Conservation (phyloP, 192 early-diverging fungal genomes). For the Podila verticillata region DNA sequence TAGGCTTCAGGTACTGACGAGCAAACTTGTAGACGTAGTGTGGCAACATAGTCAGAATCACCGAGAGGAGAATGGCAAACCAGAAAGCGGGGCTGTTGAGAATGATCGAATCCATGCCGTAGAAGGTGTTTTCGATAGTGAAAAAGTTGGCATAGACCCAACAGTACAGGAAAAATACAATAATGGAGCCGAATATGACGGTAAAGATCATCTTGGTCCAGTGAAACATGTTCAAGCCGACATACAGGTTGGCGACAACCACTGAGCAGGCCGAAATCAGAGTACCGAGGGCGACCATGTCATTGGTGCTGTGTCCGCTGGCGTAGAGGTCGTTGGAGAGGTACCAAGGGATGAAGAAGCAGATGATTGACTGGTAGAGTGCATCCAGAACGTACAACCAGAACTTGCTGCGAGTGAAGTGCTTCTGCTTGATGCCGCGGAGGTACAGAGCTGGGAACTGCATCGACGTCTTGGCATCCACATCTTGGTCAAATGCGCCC, state of each 20-base stretch:
- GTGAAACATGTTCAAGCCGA: slow-evolving; percentile 75
- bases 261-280: slow-evolving; percentile 78
- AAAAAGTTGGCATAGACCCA: slow-evolving; percentile 53
- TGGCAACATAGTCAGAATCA: slow-evolving; percentile 76
- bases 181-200: slow-evolving; percentile 55
- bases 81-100: slow-evolving; percentile 76
- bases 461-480: slow-evolving; percentile 71
- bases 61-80: slow-evolving; percentile 67
- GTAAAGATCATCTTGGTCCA: slow-evolving; percentile 79
- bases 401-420: slow-evolving; percentile 80
- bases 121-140: slow-evolving; percentile 56
- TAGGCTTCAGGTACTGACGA: slow-evolving; percentile 77
- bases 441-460: slow-evolving; percentile 83
- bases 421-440: slow-evolving; percentile 73
- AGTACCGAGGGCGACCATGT: slow-evolving; percentile 77
- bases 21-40: slow-evolving; percentile 74
- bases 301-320: slow-evolving; percentile 58
- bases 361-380: slow-evolving; percentile 76
- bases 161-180: slow-evolving; percentile 50
- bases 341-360: slow-evolving; percentile 72
- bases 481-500: slow-evolving; percentile 89
- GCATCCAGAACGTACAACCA: slow-evolving; percentile 79
- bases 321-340: slow-evolving; percentile 58
- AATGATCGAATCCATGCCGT: slow-evolving; percentile 65
- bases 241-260: slow-evolving; percentile 81